These are phyloP conservation scores for Solanum neorickii DNA, from an alignment of 257 asterid species.

Conservation along the genomic window DNA sequence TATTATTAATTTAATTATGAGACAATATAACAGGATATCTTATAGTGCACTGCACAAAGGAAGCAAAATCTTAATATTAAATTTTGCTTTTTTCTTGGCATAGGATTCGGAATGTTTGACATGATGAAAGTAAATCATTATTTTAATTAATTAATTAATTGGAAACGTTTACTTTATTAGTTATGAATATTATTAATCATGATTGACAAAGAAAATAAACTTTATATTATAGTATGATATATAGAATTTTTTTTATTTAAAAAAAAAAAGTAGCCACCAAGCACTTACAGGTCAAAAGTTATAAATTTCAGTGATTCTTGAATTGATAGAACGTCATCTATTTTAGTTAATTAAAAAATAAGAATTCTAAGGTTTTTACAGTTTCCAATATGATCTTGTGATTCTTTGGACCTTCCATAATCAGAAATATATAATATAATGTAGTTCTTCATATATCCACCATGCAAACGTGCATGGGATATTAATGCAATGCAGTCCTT, in stretches of 20 bases:
- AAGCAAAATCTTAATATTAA: slow-evolving; percentile 13
- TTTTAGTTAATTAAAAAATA: not conserved
- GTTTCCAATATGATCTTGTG: slow-evolving; percentile 32
- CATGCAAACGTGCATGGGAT: not conserved
- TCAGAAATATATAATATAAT: not conserved
- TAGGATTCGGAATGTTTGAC: not conserved
- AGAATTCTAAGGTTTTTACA: slow-evolving; percentile 10
- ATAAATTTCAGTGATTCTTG: slow-evolving; percentile 57
- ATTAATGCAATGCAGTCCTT: not conserved
- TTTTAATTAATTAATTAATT: not conserved
- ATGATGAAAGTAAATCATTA: not conserved
- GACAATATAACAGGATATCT: not conserved
- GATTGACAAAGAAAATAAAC: not conserved
- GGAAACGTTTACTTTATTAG: not conserved
- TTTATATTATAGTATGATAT: not conserved
- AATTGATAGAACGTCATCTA: slow-evolving; percentile 26
- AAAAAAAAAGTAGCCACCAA: not conserved
- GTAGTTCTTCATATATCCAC: slow-evolving; percentile 1
- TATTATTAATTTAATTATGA: not conserved
- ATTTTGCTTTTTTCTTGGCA: not conserved
- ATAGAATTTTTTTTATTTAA: no score
- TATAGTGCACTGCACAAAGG: slow-evolving; percentile 15
- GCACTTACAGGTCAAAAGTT: slow-evolving; percentile 1
- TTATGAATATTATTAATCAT: not conserved
- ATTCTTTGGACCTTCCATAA: slow-evolving; percentile 17